A percentile compares a stretch with the other conserved stretches of the same genome.
Conservation (phyloP, 1,139 yeast species). For the Kodamaea arcana region DNA sequence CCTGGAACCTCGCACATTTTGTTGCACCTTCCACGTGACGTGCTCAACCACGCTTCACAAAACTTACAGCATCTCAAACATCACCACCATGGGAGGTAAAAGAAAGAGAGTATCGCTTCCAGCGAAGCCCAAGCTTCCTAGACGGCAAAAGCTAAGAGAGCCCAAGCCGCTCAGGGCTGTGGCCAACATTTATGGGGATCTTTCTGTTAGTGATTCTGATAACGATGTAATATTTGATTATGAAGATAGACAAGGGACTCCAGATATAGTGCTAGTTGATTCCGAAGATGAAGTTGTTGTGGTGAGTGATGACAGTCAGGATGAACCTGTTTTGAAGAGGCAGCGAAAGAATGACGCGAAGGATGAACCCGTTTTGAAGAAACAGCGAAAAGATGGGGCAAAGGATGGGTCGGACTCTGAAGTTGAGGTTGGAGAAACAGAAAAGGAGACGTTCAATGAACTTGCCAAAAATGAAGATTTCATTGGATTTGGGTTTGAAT, state of each 20-base stretch:
- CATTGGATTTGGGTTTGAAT: conserved; percentile 56
- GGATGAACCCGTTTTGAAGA: conserved; percentile 15
- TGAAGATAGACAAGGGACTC: conserved; percentile 13
- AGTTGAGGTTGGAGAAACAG: conserved; percentile 12
- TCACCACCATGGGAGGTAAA: conserved; percentile 10
- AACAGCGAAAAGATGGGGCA: conserved; percentile 8
- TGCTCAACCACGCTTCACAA: too few species aligned
- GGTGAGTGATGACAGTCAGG: conserved; percentile 28
- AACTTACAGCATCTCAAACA: too few species aligned
- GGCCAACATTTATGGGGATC: conserved; percentile 18
- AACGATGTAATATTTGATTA: conserved; percentile 23
- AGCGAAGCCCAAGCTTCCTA: conserved; percentile 15
- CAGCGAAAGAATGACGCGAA: conserved; percentile 15
- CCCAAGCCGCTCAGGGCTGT: conserved; percentile 8
- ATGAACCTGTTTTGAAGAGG: not conserved
- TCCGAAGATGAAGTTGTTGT: conserved; percentile 32
- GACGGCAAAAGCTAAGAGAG: not conserved
- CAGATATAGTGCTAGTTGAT: conserved; percentile 23
- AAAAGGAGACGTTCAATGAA: conserved; percentile 20
- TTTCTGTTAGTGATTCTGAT: conserved; percentile 17
- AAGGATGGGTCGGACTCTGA: conserved; percentile 15
- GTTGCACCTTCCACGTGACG: too few species aligned
- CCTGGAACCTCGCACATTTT: too few species aligned
- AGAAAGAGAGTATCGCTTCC: conserved; percentile 22
- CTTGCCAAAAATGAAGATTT: conserved; percentile 53